A percentile compares a stretch with the other conserved stretches of the same genome.
These are phyloP conservation scores for Venturiaceae sp. DNA, from an alignment of 2,329 filamentous ascomycete genomes.

Conservation along the genomic window DNA sequence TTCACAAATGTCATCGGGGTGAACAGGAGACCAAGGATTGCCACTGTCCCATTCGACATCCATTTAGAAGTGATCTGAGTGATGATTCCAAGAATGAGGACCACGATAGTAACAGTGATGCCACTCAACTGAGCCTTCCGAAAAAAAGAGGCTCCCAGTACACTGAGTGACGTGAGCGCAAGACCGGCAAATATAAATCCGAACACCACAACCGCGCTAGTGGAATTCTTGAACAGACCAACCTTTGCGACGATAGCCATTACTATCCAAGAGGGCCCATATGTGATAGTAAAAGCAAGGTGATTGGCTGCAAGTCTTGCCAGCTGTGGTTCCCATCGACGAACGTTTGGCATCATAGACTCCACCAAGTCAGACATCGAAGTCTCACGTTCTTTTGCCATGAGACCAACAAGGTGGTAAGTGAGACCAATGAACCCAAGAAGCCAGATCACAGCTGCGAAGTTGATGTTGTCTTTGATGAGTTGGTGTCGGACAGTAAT, in stretches of 20 bases:
- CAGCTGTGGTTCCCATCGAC: conserved; percentile 66
- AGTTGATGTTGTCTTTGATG: conserved; percentile 63
- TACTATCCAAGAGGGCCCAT: conserved; percentile 73
- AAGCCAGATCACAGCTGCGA: conserved; percentile 69
- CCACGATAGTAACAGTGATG: conserved; percentile 63
- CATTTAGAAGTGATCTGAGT: conserved; percentile 59
- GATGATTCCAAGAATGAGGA: conserved; percentile 68
- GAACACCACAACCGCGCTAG: conserved; percentile 33
- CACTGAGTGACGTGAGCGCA: conserved; percentile 67
- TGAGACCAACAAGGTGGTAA: conserved; percentile 79
- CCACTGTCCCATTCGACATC: conserved; percentile 54
- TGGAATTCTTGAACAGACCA: conserved; percentile 40
- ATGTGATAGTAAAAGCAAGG: conserved; percentile 68
- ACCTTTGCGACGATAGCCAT: conserved; percentile 59
- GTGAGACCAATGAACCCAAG: conserved; percentile 70
- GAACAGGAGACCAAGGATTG: conserved; percentile 66
- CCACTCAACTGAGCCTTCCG: conserved; percentile 80
- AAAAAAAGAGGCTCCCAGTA: conserved; percentile 76
- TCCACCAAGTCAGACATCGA: conserved; percentile 85
- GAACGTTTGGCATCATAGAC: conserved; percentile 75
- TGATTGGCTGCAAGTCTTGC: conserved; percentile 73
- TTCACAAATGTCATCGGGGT: conserved; percentile 81
- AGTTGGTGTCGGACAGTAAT: conserved; percentile 58
- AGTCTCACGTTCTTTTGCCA: conserved; percentile 75
- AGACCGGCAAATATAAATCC: conserved; percentile 68